These are phyloP conservation scores for Quercus agrifolia DNA, from an alignment of 306 rosid species.

Conservation along the genomic window DNA sequence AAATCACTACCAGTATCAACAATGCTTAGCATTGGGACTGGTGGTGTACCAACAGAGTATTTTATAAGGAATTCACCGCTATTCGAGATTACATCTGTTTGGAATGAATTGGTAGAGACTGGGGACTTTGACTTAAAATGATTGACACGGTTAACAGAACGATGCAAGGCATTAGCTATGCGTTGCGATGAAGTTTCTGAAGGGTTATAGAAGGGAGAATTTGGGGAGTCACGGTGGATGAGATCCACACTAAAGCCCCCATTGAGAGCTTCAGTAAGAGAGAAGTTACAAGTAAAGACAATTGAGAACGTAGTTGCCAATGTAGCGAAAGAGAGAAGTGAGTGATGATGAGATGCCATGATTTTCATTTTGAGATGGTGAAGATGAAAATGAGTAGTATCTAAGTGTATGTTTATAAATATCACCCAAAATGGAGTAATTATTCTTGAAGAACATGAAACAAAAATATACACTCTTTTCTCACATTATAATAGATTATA, in stretches of 20 bases:
- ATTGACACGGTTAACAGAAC: slow-evolving; percentile 11
- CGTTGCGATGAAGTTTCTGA: background rate
- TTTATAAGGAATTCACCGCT: slow-evolving; percentile 40
- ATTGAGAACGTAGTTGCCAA: background rate
- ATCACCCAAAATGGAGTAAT: too few species aligned
- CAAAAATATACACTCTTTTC: too few species aligned
- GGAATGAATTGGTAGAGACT: background rate
- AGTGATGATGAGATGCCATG: background rate
- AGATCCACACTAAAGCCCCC: slow-evolving; percentile 23
- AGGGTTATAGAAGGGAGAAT: background rate
- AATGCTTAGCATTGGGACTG: slow-evolving; percentile 26
- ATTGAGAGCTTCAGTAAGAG: background rate
- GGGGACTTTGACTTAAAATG: background rate
- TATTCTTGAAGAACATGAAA: too few species aligned
- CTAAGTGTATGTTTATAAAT: too few species aligned
- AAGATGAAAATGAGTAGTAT: too few species aligned
- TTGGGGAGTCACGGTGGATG: slow-evolving; percentile 7
- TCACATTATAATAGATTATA: too few species aligned
- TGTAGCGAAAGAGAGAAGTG: background rate
- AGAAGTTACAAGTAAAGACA: background rate
- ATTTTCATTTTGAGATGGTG: background rate
- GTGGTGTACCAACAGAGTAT: slow-evolving; percentile 51
- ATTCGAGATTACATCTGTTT: background rate
- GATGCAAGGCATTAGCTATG: background rate
- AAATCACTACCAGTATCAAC: slow-evolving; percentile 61